phyloP scores from a whole-genome alignment of 805 yeast species.

The Huiozyma naganishii region DNA sequence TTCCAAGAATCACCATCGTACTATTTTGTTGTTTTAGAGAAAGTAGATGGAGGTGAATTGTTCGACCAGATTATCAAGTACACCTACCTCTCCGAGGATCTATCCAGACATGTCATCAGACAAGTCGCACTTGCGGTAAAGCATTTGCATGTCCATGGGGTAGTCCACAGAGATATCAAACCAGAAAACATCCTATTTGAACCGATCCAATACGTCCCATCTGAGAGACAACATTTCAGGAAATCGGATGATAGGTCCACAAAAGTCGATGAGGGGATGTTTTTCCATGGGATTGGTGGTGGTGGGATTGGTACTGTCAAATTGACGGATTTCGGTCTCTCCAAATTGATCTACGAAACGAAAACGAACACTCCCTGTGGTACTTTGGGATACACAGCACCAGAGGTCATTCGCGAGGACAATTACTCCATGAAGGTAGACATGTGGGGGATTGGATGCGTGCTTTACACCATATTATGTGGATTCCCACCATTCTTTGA shows the following conservation, averaged over 20 bases:
- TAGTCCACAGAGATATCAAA: conserved; percentile 72
- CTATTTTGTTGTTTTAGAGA: conserved; percentile 60
- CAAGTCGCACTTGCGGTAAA: conserved; percentile 54
- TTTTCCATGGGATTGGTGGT: conserved; percentile 70
- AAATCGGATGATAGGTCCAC: conserved; percentile 51
- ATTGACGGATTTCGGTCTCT: conserved; percentile 88
- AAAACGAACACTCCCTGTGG: conserved; percentile 96
- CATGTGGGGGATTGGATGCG: conserved; percentile 98
- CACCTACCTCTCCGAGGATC: conserved; percentile 52
- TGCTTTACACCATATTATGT: conserved; percentile 78
- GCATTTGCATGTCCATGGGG: conserved; percentile 61
- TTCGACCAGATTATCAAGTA: conserved; percentile 53
- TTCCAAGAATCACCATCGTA: conserved; percentile 49
- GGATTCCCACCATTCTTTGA: conserved; percentile 97
- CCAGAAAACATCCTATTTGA: conserved; percentile 64
- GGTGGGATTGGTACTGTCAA: conserved; percentile 84
- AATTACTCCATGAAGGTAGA: conserved; percentile 85
- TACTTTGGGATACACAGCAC: conserved; percentile 95
- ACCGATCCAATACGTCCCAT: conserved; percentile 43
- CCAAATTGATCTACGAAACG: conserved; percentile 66
- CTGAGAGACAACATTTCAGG: conserved; percentile 30
- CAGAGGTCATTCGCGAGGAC: conserved; percentile 89
- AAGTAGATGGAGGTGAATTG: conserved; percentile 60
- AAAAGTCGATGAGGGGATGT: conserved; percentile 80
- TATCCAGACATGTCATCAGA: conserved; percentile 47